Evolutionary conservation across 768 basidiomycete species (phyloP).

Genomic region (Udeniomyces megalosporus): DNA sequence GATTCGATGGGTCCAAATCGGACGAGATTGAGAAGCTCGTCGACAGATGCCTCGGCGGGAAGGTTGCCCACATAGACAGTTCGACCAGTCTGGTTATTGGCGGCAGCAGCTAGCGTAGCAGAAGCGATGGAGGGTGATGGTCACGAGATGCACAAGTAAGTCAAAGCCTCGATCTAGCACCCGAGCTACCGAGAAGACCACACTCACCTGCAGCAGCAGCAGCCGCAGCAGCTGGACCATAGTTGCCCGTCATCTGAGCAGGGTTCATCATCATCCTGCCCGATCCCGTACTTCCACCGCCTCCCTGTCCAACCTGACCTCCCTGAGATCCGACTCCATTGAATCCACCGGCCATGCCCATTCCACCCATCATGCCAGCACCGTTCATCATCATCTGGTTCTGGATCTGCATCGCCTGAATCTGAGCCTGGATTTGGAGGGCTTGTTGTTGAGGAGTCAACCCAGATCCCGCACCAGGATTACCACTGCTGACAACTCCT

Average conservation of each 20-base stretch:
- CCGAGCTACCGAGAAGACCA: neutral
- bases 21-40: constrained; percentile 92
- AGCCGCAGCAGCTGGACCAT: constrained; percentile 60
- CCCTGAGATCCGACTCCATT: neutral
- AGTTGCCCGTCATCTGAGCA: constrained; percentile 45
- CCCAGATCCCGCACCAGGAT: constrained; percentile 23
- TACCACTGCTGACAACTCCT: no score
- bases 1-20: constrained; percentile 94
- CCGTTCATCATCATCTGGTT: constrained; percentile 1
- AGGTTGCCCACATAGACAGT: constrained; percentile 97
- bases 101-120: constrained; percentile 49
- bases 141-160: no score
- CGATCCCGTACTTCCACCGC: neutral
- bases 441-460: constrained; percentile 21
- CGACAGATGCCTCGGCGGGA: constrained; percentile 85
- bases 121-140: neutral
- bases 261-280: constrained; percentile 15
- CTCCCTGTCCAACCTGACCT: neutral
- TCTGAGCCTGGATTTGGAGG: constrained; percentile 8
- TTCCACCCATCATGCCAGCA: constrained; percentile 33
- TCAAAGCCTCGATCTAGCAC: no score
- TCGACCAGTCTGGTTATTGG: constrained; percentile 50
- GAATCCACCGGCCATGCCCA: neutral
- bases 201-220: constrained; percentile 29
- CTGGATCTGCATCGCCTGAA: constrained; percentile 4